phyloP scores from a whole-genome alignment of 441 rosid genomes.

The Metrosideros polymorpha region DNA sequence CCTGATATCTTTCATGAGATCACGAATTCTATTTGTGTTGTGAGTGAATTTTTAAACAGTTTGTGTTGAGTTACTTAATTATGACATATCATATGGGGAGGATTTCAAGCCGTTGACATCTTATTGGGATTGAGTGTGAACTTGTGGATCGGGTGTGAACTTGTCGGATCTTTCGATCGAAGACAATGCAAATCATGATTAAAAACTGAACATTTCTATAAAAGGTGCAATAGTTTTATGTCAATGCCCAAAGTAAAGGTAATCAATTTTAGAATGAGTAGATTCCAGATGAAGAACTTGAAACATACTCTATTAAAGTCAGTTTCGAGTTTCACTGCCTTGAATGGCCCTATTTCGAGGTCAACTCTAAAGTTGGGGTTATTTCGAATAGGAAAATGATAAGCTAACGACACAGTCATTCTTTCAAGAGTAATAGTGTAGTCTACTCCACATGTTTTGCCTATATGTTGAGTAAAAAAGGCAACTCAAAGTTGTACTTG shows the following conservation, averaged over 20 bases:
- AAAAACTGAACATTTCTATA: fast-evolving
- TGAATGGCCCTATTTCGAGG: too few species aligned
- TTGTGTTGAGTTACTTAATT: fast-evolving
- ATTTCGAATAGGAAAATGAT: background rate
- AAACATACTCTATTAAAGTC: background rate
- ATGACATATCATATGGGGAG: fast-evolving
- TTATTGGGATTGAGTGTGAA: fast-evolving
- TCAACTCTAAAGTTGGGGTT: background rate
- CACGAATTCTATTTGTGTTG: fast-evolving
- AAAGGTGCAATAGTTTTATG: too few species aligned
- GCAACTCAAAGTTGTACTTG: too few species aligned
- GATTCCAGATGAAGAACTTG: background rate
- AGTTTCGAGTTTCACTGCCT: too few species aligned
- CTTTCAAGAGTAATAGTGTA: too few species aligned
- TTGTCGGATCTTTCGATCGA: fast-evolving
- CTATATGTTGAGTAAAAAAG: too few species aligned
- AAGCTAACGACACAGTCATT: too few species aligned
- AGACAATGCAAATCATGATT: fast-evolving
- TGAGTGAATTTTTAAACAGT: fast-evolving
- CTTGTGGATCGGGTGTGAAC: too few species aligned
- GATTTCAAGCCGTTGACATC: fast-evolving
- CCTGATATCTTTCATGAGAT: background rate
- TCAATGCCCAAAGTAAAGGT: background rate
- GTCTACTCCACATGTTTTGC: too few species aligned
- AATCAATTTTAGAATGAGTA: too few species aligned